Percentiles rank a stretch among this genome's conserved stretches.
Conservation (phyloP, 345 rosid species). For the Excoecaria agallocha region DNA sequence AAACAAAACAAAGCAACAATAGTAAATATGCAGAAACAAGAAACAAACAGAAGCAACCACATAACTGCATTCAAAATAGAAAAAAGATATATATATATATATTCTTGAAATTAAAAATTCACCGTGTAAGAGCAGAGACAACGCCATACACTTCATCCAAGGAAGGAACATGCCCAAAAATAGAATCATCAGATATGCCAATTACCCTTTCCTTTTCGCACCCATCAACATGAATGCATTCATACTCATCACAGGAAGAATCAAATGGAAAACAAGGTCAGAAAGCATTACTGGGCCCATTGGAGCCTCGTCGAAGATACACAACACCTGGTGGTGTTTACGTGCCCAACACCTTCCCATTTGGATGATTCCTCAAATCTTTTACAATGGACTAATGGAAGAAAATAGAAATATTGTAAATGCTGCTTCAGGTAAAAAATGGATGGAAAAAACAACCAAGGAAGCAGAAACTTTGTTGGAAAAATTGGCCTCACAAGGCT, state of each 20-base stretch:
- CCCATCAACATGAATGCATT: conserved; percentile 54
- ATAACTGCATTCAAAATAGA: neutral
- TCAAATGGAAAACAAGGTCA: conserved; percentile 35
- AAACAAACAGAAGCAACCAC: too few species aligned
- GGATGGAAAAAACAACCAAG: too few species aligned
- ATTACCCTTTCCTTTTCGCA: conserved; percentile 22
- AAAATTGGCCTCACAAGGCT: too few species aligned
- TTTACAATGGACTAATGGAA: too few species aligned
- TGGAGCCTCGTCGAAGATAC: too few species aligned
- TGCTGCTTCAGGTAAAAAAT: too few species aligned
- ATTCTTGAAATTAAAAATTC: conserved; percentile 16
- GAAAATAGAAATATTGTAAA: too few species aligned
- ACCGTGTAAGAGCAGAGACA: conserved; percentile 74
- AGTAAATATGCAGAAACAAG: too few species aligned
- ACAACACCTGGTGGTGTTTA: too few species aligned
- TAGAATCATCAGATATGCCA: conserved; percentile 35
- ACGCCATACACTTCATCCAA: conserved; percentile 67
- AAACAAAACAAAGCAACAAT: neutral
- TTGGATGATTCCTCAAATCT: too few species aligned
- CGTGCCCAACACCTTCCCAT: too few species aligned
- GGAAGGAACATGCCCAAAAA: conserved; percentile 64
- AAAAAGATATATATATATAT: neutral
- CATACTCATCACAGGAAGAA: conserved; percentile 50
- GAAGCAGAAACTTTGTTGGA: too few species aligned
- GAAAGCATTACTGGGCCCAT: conserved; percentile 1